These are phyloP conservation scores for Boletellus deceptivus DNA, from an alignment of 1,284 basidiomycete species.

Conservation along the genomic window DNA sequence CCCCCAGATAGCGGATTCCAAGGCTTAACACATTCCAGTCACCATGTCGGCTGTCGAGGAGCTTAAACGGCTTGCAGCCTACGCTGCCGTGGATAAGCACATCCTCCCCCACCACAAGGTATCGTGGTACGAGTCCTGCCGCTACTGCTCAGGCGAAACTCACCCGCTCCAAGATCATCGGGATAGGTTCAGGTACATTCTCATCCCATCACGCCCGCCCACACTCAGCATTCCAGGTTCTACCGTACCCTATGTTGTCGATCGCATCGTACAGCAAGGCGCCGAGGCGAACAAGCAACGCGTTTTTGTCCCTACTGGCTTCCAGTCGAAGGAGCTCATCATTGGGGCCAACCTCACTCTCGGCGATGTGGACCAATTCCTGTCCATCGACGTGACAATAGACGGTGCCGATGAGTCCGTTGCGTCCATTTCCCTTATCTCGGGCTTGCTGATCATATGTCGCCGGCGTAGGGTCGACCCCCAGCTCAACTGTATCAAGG, in stretches of 20 bases:
- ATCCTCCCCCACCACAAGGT: constrained; percentile 83
- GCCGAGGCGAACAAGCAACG: constrained; percentile 71
- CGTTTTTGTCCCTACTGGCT: constrained; percentile 92
- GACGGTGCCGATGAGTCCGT: constrained; percentile 96
- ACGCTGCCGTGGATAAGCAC: constrained; percentile 91
- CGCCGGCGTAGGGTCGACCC: constrained; percentile 69
- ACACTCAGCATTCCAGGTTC: constrained; percentile 55
- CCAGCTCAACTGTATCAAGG: constrained; percentile 93
- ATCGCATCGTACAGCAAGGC: constrained; percentile 89
- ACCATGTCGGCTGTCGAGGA: constrained; percentile 52
- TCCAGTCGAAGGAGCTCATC: constrained; percentile 96
- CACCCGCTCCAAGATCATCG: constrained; percentile 65
- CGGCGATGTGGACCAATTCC: constrained; percentile 92
- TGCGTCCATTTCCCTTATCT: constrained; percentile 36
- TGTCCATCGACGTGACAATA: constrained; percentile 90
- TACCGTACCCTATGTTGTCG: constrained; percentile 97
- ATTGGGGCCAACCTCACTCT: constrained; percentile 77
- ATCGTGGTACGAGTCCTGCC: constrained; percentile 24
- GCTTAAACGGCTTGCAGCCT: constrained; percentile 90
- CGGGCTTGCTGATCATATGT: constrained; percentile 3
- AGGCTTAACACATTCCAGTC: constrained; percentile 5
- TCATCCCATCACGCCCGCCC: neutral
- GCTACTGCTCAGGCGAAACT: neutral
- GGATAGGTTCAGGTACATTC: constrained; percentile 78
- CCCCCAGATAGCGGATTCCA: neutral